Evolutionary conservation across 352 stramenopile species (phyloP).

Genomic region (Bremia lactucae): DNA sequence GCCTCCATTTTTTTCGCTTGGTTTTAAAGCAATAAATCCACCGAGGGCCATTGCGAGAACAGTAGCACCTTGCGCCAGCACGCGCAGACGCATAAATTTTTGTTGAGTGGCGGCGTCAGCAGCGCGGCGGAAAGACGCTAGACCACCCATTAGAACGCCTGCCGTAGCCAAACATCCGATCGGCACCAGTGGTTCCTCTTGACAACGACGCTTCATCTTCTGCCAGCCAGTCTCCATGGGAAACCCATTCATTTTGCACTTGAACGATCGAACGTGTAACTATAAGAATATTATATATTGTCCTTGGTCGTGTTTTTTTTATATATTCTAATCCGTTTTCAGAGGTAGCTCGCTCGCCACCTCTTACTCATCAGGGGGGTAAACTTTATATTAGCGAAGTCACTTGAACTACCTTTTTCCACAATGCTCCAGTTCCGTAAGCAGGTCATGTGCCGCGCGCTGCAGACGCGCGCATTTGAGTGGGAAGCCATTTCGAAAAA

Average conservation of each 20-base stretch:
- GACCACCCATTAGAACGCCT: slow-evolving; percentile 44
- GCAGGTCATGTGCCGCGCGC: slow-evolving; percentile 57
- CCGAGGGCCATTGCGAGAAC: slow-evolving; percentile 55
- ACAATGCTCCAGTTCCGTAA: slow-evolving; percentile 69
- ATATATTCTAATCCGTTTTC: slow-evolving; percentile 14
- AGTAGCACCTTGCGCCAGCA: slow-evolving; percentile 61
- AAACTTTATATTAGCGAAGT: slow-evolving; percentile 25
- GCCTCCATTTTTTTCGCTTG: slow-evolving; percentile 22
- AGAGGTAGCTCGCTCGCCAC: slow-evolving; percentile 14
- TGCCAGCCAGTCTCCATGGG: slow-evolving; percentile 58
- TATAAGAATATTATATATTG: too few species aligned
- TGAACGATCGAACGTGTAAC: background rate
- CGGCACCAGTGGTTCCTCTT: slow-evolving; percentile 68
- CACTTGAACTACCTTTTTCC: slow-evolving; percentile 1
- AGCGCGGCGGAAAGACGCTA: slow-evolving; percentile 55
- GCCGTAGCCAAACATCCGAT: slow-evolving; percentile 53
- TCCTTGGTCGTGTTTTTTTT: too few species aligned
- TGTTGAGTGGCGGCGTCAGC: slow-evolving; percentile 67
- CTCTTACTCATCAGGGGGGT: slow-evolving; percentile 15
- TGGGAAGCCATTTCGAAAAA: slow-evolving; percentile 66
- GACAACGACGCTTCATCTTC: slow-evolving; percentile 71
- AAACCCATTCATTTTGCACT: slow-evolving; percentile 17
- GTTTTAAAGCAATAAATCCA: slow-evolving; percentile 55
- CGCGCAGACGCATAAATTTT: slow-evolving; percentile 68
- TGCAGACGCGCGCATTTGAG: slow-evolving; percentile 46